Conservation (phyloP, 805 yeast genomes). For the Candida michaelii region DNA sequence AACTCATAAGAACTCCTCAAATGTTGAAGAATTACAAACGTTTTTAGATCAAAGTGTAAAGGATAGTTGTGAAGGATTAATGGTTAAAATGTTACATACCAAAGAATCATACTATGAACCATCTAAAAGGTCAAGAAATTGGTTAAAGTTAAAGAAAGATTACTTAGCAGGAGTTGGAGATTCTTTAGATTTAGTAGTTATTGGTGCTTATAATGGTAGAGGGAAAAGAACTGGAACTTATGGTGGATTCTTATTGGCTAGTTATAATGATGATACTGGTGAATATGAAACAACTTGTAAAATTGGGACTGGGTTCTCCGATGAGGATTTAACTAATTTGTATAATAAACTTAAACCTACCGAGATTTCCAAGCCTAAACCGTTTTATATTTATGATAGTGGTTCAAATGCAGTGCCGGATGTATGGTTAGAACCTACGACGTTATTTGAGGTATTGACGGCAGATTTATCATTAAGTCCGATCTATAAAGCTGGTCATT, state of each 20-base stretch:
- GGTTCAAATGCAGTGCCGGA: conserved; percentile 79
- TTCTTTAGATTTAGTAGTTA: conserved; percentile 86
- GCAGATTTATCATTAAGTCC: conserved; percentile 92
- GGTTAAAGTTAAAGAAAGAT: conserved; percentile 95
- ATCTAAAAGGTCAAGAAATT: conserved; percentile 88
- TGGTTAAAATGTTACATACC: conserved; percentile 89
- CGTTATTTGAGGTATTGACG: conserved; percentile 82
- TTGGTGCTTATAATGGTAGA: conserved; percentile 91
- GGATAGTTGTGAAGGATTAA: conserved; percentile 91
- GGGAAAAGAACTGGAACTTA: conserved; percentile 95
- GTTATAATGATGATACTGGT: conserved; percentile 87
- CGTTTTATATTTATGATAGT: conserved; percentile 65
- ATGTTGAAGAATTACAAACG: conserved; percentile 70
- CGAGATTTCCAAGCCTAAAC: conserved; percentile 61
- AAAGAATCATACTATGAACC: conserved; percentile 86
- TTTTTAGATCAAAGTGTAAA: conserved; percentile 88
- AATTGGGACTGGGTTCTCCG: conserved; percentile 96
- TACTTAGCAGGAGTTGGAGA: conserved; percentile 95
- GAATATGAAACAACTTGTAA: conserved; percentile 95
- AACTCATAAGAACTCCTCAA: conserved; percentile 65
- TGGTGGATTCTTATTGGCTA: conserved; percentile 91
- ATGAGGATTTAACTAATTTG: conserved; percentile 65
- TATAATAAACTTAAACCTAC: conserved; percentile 64
- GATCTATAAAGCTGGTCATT: conserved; percentile 79
- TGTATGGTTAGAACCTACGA: conserved; percentile 90